Conservation (phyloP, 345 rosid species). For the Salix koriyanagi region DNA sequence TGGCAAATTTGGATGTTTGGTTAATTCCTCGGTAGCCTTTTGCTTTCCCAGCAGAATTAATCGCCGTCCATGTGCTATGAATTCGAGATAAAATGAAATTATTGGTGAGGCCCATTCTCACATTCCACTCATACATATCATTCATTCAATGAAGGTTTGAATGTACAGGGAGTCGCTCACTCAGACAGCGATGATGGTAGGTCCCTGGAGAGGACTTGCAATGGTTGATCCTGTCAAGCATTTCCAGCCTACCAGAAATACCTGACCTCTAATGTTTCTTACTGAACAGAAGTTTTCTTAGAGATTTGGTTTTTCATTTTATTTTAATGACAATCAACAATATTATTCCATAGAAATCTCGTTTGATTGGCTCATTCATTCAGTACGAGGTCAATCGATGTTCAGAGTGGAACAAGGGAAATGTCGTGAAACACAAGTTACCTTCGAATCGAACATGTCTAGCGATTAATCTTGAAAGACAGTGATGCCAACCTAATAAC, state of each 20-base stretch:
- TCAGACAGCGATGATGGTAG: conserved; percentile 15
- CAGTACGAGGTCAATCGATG: not conserved
- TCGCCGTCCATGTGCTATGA: conserved; percentile 21
- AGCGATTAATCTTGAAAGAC: conserved; percentile 12
- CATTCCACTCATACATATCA: not conserved
- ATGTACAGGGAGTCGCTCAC: conserved; percentile 10
- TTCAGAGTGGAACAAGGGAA: not conserved
- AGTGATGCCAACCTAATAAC: conserved; percentile 19
- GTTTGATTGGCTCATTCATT: not conserved
- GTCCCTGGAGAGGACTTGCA: conserved; percentile 9
- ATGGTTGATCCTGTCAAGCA: not conserved
- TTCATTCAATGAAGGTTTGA: conserved; percentile 15
- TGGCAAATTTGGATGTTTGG: not conserved
- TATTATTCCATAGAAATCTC: too few relatives aligned
- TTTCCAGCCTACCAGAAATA: not conserved
- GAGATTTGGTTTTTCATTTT: not conserved
- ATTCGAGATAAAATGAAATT: conserved; percentile 12
- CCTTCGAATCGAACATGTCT: not conserved
- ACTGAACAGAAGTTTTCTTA: not conserved
- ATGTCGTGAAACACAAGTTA: conserved; percentile 6
- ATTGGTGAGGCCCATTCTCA: conserved; percentile 17
- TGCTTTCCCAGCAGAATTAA: conserved; percentile 9
- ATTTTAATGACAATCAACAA: too few relatives aligned
- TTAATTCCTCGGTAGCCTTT: not conserved
- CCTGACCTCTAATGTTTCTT: not conserved